phyloP scores from a whole-genome alignment of 2,329 filamentous ascomycete species.

The Alternaria infectoria region DNA sequence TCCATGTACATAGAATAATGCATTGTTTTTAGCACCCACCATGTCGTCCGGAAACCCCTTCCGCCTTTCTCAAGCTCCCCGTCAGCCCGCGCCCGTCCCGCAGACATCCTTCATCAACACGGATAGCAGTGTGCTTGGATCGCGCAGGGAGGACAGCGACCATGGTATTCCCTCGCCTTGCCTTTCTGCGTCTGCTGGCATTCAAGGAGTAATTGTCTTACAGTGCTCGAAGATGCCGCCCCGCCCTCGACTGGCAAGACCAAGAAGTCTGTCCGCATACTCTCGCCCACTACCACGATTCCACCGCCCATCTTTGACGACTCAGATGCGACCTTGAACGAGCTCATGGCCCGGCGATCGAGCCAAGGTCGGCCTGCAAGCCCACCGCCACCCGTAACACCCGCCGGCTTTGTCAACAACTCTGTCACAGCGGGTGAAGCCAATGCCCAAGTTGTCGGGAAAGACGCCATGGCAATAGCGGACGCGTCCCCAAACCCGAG shows the following conservation, averaged over 20 bases:
- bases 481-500: slow-evolving; percentile 32
- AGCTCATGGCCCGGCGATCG: slow-evolving; percentile 23
- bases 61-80: slow-evolving; percentile 41
- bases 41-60: slow-evolving; percentile 51
- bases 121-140: slow-evolving; percentile 31
- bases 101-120: slow-evolving; percentile 35
- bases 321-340: slow-evolving; percentile 23
- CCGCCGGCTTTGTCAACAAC: slow-evolving; percentile 28
- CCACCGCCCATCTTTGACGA: slow-evolving; percentile 41
- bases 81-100: slow-evolving; percentile 30
- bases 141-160: slow-evolving; percentile 26
- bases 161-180: slow-evolving; percentile 42
- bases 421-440: slow-evolving; percentile 18
- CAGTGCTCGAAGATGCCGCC: slow-evolving; percentile 35
- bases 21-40: slow-evolving; percentile 43
- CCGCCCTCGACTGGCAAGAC: slow-evolving; percentile 43
- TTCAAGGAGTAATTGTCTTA: slow-evolving; percentile 42
- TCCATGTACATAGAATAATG: slow-evolving; percentile 49
- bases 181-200: slow-evolving; percentile 28
- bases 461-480: slow-evolving; percentile 34
- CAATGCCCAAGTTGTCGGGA: slow-evolving; percentile 18
- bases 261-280: slow-evolving; percentile 67
- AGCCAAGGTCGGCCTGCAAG: slow-evolving; percentile 20
- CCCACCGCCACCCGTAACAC: slow-evolving; percentile 21
- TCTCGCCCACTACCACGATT: slow-evolving; percentile 48